These are phyloP conservation scores for Hamamelis virginiana DNA, from an alignment of 164 flowering plant species.

Conservation along the genomic window DNA sequence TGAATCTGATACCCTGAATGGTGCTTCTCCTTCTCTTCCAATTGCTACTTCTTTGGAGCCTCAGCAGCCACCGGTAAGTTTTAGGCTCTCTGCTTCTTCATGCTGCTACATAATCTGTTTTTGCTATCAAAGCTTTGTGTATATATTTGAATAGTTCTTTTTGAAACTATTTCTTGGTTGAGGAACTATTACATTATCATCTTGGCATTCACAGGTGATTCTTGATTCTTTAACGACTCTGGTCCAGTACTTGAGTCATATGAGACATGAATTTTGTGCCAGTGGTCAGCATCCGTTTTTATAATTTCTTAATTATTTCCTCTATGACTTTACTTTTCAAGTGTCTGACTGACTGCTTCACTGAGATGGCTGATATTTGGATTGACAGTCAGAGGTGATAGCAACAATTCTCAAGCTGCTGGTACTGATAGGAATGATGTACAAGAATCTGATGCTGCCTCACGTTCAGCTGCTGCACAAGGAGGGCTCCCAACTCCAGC, in stretches of 20 bases:
- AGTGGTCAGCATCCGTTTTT: conserved; percentile 39
- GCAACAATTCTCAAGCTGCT: conserved; percentile 30
- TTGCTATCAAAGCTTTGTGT: no score
- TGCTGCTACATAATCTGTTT: neutral
- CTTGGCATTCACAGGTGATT: conserved; percentile 54
- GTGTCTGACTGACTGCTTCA: conserved; percentile 3
- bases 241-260: conserved; percentile 55
- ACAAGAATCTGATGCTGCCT: conserved; percentile 24
- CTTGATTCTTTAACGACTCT: conserved; percentile 84
- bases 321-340: neutral
- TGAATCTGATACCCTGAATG: neutral
- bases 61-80: conserved; percentile 60
- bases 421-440: conserved; percentile 24
- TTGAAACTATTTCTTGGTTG: neutral
- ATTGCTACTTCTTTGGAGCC: conserved; percentile 47
- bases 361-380: conserved; percentile 14
- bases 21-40: conserved; percentile 21
- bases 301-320: neutral
- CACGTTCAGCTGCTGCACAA: conserved; percentile 26
- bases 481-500: conserved; percentile 71
- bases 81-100: neutral
- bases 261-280: conserved; percentile 58
- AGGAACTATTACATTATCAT: neutral
- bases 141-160: neutral
- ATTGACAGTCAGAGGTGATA: conserved; percentile 37